Conservation (phyloP, 805 yeast genomes). For the Lipomyces starkeyi region DNA sequence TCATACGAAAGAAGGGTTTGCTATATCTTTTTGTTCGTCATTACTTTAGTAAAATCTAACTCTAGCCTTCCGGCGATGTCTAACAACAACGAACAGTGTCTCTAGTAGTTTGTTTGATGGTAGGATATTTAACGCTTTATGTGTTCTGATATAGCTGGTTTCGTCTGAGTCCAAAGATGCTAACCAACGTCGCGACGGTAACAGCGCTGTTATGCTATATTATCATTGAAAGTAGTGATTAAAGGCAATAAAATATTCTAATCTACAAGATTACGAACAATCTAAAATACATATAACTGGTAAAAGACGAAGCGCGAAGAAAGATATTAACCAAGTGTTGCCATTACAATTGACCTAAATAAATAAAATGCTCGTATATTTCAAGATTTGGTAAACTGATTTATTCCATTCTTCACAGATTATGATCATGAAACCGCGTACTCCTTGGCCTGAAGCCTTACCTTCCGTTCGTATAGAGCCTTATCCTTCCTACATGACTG, state of each 20-base stretch:
- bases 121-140: background rate
- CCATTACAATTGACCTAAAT: background rate
- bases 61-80: background rate
- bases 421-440: conserved; percentile 54
- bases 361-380: background rate
- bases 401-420: background rate
- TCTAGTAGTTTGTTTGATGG: background rate
- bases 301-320: background rate
- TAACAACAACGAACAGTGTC: background rate
- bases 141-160: no score
- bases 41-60: conserved; percentile 2
- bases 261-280: background rate
- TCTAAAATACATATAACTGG: background rate
- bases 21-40: background rate
- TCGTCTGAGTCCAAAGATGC: no score
- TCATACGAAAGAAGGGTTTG: background rate
- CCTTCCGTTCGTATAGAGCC: conserved; percentile 73
- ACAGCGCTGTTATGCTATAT: background rate
- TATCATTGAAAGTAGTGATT: background rate
- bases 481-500: conserved; percentile 61
- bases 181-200: no score
- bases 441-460: conserved; percentile 76
- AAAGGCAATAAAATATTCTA: background rate
- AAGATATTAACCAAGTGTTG: background rate
- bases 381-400: background rate